phyloP scores from a whole-genome alignment of 805 yeast species.

The Saccharomycopsis guyanensis region DNA sequence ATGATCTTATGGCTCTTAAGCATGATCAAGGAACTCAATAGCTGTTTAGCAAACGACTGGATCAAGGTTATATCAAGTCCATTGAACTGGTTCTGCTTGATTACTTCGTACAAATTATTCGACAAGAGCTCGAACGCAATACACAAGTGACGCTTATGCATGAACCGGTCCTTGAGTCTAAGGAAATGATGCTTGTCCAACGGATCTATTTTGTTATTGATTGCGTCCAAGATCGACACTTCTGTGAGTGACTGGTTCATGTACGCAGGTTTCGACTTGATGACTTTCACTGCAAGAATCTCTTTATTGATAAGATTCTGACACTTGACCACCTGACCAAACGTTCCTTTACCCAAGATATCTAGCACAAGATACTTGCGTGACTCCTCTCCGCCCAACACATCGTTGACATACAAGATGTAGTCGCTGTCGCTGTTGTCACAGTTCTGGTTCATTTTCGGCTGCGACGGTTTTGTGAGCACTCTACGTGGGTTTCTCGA shows the following conservation, averaged over 20 bases:
- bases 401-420: slow-evolving; percentile 88
- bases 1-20: slow-evolving; percentile 78
- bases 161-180: slow-evolving; percentile 75
- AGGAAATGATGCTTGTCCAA: slow-evolving; percentile 67
- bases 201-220: slow-evolving; percentile 67
- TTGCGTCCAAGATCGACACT: slow-evolving; percentile 73
- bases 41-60: slow-evolving; percentile 67
- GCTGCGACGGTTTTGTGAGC: slow-evolving; percentile 86
- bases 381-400: slow-evolving; percentile 79
- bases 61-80: slow-evolving; percentile 80
- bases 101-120: slow-evolving; percentile 80
- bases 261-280: slow-evolving; percentile 86
- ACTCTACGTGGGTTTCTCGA: slow-evolving; percentile 87
- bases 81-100: slow-evolving; percentile 88
- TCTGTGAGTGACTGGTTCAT: slow-evolving; percentile 89
- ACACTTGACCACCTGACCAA: slow-evolving; percentile 90
- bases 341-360: slow-evolving; percentile 91
- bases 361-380: slow-evolving; percentile 84
- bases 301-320: slow-evolving; percentile 64
- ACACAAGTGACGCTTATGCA: slow-evolving; percentile 89
- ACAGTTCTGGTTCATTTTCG: slow-evolving; percentile 67
- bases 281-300: slow-evolving; percentile 88
- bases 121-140: slow-evolving; percentile 85
- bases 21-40: slow-evolving; percentile 72
- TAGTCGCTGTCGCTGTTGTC: slow-evolving; percentile 90